Conservation (phyloP, 1,284 basidiomycete genomes). For the Ustilago esculenta region DNA sequence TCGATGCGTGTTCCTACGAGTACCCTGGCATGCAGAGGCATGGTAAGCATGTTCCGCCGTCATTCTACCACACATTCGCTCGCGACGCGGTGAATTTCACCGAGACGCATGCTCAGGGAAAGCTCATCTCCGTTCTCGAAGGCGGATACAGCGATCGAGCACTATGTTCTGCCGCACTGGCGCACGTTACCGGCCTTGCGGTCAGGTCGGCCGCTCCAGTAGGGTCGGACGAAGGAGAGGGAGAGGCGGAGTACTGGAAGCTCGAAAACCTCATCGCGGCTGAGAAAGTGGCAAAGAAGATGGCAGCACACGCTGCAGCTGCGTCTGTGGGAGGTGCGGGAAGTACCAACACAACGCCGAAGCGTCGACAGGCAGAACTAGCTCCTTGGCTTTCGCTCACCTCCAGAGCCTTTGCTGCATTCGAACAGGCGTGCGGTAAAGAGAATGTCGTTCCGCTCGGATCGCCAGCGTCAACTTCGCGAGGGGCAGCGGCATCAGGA, state of each 20-base stretch:
- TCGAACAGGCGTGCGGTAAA: constrained; percentile 52
- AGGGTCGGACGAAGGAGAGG: background rate
- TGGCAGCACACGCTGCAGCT: constrained; percentile 40
- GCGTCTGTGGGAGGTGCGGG: background rate
- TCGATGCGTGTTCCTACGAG: constrained; percentile 94
- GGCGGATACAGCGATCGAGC: constrained; percentile 89
- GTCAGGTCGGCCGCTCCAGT: background rate
- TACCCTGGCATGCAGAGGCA: constrained; percentile 91
- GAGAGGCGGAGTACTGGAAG: constrained; percentile 40
- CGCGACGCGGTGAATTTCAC: constrained; percentile 78
- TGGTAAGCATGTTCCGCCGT: constrained; percentile 84
- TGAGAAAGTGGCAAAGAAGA: constrained; percentile 55
- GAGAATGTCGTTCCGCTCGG: constrained; percentile 15
- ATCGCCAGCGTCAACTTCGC: background rate
- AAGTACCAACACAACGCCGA: constrained; percentile 31
- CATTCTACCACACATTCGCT: constrained; percentile 87
- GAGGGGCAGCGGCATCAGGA: background rate
- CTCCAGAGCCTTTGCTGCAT: constrained; percentile 51
- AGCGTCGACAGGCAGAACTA: constrained; percentile 38
- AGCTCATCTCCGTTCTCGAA: constrained; percentile 87
- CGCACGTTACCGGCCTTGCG: constrained; percentile 54
- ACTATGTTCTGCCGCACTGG: constrained; percentile 74
- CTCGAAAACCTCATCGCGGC: constrained; percentile 51
- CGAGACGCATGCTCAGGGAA: constrained; percentile 75
- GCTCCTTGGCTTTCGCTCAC: constrained; percentile 47